Evolutionary conservation across 352 stramenopile genomes (phyloP).

Genomic region (Globisporangium rhizosaccharum): DNA sequence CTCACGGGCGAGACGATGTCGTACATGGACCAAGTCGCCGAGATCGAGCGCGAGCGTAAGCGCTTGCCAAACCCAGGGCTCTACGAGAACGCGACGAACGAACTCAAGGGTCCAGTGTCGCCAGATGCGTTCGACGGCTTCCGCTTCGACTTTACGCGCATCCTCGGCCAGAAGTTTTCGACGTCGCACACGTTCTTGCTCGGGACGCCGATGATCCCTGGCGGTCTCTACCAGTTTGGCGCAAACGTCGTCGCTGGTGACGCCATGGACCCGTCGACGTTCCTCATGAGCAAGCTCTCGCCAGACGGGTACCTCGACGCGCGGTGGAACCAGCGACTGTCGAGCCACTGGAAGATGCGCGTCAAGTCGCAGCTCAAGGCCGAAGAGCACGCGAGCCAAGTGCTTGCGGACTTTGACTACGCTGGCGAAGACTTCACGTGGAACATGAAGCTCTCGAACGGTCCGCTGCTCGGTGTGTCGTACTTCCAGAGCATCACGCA

Average conservation of each 20-base stretch:
- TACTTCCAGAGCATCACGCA: constrained; percentile 87
- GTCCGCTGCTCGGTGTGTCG: constrained; percentile 73
- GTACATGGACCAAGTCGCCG: constrained; percentile 79
- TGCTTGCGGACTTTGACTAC: constrained; percentile 82
- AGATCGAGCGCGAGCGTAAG: constrained; percentile 71
- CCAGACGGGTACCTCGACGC: constrained; percentile 80
- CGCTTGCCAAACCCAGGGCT: constrained; percentile 74
- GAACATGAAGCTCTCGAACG: constrained; percentile 89
- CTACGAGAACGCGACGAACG: constrained; percentile 82
- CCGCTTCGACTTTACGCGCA: constrained; percentile 84
- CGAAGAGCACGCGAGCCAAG: constrained; percentile 73
- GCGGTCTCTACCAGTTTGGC: constrained; percentile 82
- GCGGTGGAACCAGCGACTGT: constrained; percentile 81
- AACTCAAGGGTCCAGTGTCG: constrained; percentile 76
- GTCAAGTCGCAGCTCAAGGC: constrained; percentile 82
- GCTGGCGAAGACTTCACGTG: constrained; percentile 78
- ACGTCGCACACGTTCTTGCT: constrained; percentile 82
- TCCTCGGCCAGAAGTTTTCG: constrained; percentile 73
- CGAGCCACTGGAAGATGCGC: constrained; percentile 74
- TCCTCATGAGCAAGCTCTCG: constrained; percentile 85
- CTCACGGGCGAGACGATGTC: constrained; percentile 49
- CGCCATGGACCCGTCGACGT: constrained; percentile 73
- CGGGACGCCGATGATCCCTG: constrained; percentile 78
- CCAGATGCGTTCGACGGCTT: constrained; percentile 83
- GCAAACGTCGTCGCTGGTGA: constrained; percentile 78